phyloP scores from a whole-genome alignment of 805 yeast genomes.

The Nakazawaea pomicola region DNA sequence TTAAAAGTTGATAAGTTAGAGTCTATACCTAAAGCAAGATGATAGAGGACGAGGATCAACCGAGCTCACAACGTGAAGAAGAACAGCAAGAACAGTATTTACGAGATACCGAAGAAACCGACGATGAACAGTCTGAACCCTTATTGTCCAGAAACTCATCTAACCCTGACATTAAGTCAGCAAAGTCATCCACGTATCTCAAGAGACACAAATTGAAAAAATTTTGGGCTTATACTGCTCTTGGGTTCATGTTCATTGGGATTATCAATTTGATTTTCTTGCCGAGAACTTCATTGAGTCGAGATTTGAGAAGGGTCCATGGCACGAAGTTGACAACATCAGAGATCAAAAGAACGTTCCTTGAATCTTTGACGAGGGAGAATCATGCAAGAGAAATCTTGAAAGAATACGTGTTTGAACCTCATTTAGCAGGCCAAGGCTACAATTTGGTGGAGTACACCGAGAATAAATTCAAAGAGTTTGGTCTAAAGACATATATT shows the following conservation, averaged over 20 bases:
- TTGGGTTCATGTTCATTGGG: conserved; percentile 48
- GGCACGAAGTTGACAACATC: conserved; percentile 57
- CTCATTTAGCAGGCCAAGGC: conserved; percentile 45
- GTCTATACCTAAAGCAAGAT: no score
- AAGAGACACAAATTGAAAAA: conserved; percentile 19
- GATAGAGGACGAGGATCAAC: no score
- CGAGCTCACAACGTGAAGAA: no score
- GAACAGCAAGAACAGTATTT: no score
- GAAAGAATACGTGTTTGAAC: conserved; percentile 32
- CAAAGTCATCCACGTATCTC: not conserved
- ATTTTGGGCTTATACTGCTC: conserved; percentile 39
- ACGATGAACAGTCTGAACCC: no score
- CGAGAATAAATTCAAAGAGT: conserved; percentile 39
- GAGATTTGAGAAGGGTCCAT: conserved; percentile 77
- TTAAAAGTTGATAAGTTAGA: no score
- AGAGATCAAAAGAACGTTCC: conserved; percentile 62
- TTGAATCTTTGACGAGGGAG: conserved; percentile 33
- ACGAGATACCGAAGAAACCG: no score
- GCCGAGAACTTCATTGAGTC: conserved; percentile 76
- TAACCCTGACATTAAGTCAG: not conserved
- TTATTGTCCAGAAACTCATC: not conserved
- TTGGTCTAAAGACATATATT: conserved; percentile 44
- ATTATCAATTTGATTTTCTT: conserved; percentile 66
- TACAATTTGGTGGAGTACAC: conserved; percentile 44
- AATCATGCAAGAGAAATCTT: conserved; percentile 30